These are phyloP conservation scores for Agaricus subrufescens DNA, from an alignment of 768 basidiomycete genomes.

Conservation along the genomic window DNA sequence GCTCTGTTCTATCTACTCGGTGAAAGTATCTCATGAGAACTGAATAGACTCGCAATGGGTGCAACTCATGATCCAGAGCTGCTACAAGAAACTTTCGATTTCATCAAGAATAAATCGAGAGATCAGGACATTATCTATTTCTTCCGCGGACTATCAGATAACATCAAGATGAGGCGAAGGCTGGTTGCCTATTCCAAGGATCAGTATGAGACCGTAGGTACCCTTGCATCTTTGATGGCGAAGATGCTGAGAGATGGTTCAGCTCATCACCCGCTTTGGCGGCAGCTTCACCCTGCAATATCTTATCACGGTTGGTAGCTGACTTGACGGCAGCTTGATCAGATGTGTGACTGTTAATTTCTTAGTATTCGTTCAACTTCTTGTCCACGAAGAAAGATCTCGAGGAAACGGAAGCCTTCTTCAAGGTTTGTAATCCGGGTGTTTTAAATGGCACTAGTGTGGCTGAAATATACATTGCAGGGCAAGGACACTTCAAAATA, in stretches of 20 bases:
- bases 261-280: slow-evolving; percentile 67
- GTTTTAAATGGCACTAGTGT: slow-evolving; percentile 15
- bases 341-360: not conserved
- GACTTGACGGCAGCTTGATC: not conserved
- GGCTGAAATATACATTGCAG: slow-evolving; percentile 26
- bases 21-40: slow-evolving; percentile 7
- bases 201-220: slow-evolving; percentile 58
- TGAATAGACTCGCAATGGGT: slow-evolving; percentile 58
- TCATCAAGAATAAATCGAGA: slow-evolving; percentile 48
- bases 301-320: slow-evolving; percentile 45
- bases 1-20: slow-evolving; percentile 15
- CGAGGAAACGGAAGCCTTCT: slow-evolving; percentile 61
- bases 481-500: slow-evolving; percentile 69
- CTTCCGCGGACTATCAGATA: slow-evolving; percentile 52
- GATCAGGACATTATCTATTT: slow-evolving; percentile 64
- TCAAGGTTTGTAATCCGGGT: slow-evolving; percentile 46
- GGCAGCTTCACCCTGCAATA: slow-evolving; percentile 57
- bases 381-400: slow-evolving; percentile 70
- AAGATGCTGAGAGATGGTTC: slow-evolving; percentile 6
- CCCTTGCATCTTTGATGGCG: not conserved
- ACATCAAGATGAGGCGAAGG: slow-evolving; percentile 48
- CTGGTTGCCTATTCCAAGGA: slow-evolving; percentile 62
- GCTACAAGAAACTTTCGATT: slow-evolving; percentile 56
- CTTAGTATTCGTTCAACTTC: slow-evolving; percentile 31
- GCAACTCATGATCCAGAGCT: slow-evolving; percentile 52